phyloP scores from a whole-genome alignment of 2,329 filamentous ascomycete species.

The Arthrinium phaeospermum region DNA sequence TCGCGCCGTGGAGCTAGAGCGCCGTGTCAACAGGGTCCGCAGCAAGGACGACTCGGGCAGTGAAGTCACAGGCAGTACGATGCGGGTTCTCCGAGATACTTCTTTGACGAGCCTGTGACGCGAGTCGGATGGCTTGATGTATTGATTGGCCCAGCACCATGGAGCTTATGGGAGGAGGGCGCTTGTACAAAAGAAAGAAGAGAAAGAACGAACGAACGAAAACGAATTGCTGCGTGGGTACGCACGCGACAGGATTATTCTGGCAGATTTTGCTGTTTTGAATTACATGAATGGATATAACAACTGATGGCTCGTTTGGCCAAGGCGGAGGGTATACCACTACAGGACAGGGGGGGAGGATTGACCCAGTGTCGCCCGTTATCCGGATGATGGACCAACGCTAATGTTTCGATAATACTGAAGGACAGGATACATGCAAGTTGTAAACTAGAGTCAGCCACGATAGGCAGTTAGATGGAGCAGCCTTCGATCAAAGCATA shows the following conservation, averaged over 20 bases:
- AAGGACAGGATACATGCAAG: slow-evolving; percentile 14
- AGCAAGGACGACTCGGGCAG: slow-evolving; percentile 29
- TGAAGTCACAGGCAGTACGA: slow-evolving; percentile 29
- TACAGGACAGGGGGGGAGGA: neutral
- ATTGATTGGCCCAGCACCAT: neutral
- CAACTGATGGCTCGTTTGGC: neutral
- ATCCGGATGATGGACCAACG: neutral
- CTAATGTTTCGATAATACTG: neutral
- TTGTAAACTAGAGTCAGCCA: neutral
- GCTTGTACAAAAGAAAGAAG: neutral
- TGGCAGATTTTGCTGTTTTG: neutral
- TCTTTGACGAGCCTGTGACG: slow-evolving; percentile 28
- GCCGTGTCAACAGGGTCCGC: slow-evolving; percentile 3
- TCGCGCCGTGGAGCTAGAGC: slow-evolving; percentile 33
- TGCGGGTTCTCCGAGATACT: slow-evolving; percentile 32
- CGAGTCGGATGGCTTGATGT: neutral
- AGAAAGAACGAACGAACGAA: neutral
- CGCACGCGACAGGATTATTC: neutral
- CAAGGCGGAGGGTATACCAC: slow-evolving; percentile 9
- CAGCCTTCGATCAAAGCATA: neutral
- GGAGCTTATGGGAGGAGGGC: neutral
- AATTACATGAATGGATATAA: neutral
- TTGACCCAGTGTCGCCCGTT: neutral
- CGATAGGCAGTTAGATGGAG: neutral
- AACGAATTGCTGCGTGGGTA: neutral